Evolutionary conservation across 164 flowering plant species (phyloP).

Genomic region (Berberis thunbergii): DNA sequence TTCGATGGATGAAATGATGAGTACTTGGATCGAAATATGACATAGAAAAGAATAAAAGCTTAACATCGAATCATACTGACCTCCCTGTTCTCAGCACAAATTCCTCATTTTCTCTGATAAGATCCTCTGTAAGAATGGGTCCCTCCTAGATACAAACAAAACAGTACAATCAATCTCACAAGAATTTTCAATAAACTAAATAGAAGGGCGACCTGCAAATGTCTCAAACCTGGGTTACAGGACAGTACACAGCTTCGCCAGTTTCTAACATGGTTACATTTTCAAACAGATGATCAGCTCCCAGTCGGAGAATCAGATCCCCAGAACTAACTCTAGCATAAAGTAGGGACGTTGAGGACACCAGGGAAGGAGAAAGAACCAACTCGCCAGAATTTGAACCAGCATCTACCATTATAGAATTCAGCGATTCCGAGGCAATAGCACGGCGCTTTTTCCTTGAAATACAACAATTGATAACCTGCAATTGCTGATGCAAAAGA

Average conservation of each 20-base stretch:
- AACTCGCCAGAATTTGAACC: constrained; percentile 28
- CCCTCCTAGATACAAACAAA: constrained; percentile 52
- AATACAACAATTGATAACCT: constrained; percentile 87
- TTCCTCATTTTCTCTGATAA: constrained; percentile 90
- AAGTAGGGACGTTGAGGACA: constrained; percentile 21
- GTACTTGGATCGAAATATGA: background rate
- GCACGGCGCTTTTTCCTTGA: constrained; percentile 65
- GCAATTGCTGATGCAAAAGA: constrained; percentile 80
- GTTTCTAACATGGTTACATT: constrained; percentile 78
- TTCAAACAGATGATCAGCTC: constrained; percentile 51
- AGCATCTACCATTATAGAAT: constrained; percentile 39
- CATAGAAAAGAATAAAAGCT: background rate
- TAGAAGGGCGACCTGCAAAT: background rate
- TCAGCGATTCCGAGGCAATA: constrained; percentile 57
- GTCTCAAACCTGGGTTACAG: constrained; percentile 71
- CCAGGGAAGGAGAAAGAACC: constrained; percentile 11
- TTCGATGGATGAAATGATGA: background rate
- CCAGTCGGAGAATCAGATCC: constrained; percentile 73
- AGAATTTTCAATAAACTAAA: background rate
- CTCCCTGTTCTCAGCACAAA: constrained; percentile 95
- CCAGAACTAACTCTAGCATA: constrained; percentile 66
- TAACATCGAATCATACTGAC: constrained; percentile 31
- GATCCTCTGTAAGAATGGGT: constrained; percentile 89
- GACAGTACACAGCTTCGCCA: constrained; percentile 77
- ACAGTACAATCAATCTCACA: background rate